Percentiles rank a stretch among this genome's conserved stretches.
Evolutionary conservation across 805 yeast species (phyloP).

Genomic region (Saccharomycodes ludwigii): DNA sequence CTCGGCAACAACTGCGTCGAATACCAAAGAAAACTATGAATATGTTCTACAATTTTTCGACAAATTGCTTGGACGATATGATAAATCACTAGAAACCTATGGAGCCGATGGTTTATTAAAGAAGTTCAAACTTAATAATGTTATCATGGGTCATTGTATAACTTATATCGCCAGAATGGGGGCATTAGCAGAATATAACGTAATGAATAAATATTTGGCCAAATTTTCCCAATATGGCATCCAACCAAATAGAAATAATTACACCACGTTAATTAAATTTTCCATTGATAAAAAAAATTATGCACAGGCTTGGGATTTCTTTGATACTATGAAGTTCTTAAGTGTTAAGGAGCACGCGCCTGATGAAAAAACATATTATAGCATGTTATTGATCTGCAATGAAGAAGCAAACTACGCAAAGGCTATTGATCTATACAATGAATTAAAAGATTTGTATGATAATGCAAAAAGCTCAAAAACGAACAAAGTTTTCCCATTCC

Average conservation of each 20-base stretch:
- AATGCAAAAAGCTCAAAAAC: conserved; percentile 6
- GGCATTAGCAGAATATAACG: not conserved
- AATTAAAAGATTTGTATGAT: conserved; percentile 32
- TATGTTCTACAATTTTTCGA: conserved; percentile 12
- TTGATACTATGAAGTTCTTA: conserved; percentile 77
- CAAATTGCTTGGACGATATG: conserved; percentile 12
- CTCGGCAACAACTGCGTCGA: conserved; percentile 3
- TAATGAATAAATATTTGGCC: conserved; percentile 16
- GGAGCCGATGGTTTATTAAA: not conserved
- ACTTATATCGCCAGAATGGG: not conserved
- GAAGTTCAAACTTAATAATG: not conserved
- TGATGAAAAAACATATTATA: conserved; percentile 51
- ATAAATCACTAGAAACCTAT: conserved; percentile 4
- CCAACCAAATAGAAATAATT: conserved; percentile 18
- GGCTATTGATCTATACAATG: conserved; percentile 66
- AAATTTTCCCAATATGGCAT: conserved; percentile 15
- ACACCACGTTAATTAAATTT: conserved; percentile 19
- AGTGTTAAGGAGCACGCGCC: conserved; percentile 51
- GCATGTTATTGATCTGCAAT: conserved; percentile 36
- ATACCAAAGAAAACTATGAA: conserved; percentile 3
- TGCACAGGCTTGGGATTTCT: conserved; percentile 53
- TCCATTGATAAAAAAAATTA: conserved; percentile 35
- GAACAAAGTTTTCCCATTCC: conserved; percentile 1
- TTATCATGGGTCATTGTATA: not conserved
- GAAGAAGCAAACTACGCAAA: conserved; percentile 53